Evolutionary conservation across 345 rosid genomes (phyloP).

Genomic region (Sisymbrium irio): DNA sequence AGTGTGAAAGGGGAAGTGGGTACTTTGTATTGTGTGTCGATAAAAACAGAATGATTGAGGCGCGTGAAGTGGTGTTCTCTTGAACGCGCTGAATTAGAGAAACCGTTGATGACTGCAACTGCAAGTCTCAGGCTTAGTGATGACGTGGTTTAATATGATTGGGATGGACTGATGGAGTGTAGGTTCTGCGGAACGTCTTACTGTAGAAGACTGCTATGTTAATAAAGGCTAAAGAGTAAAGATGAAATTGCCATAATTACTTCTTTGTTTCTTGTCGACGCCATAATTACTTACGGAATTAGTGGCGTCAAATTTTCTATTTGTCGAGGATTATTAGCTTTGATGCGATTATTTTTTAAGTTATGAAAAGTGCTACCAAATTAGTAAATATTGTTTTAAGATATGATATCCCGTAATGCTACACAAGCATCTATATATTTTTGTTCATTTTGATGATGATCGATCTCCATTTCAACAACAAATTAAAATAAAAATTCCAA

Average conservation of each 20-base stretch:
- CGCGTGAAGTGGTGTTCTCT: conserved; percentile 8
- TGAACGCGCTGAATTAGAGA: background rate
- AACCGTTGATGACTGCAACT: conserved; percentile 2
- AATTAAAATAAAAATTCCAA: too few relatives aligned
- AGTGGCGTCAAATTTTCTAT: background rate
- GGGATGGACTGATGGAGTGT: background rate
- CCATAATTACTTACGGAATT: background rate
- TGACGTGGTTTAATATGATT: background rate
- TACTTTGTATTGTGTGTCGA: background rate
- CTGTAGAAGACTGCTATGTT: background rate
- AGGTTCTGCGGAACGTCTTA: background rate
- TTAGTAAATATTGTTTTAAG: too few relatives aligned
- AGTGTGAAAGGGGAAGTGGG: background rate
- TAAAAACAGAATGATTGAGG: conserved; percentile 24
- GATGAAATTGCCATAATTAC: background rate
- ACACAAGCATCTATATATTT: too few relatives aligned
- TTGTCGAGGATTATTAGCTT: too few relatives aligned
- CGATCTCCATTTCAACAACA: too few relatives aligned
- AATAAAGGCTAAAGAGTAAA: background rate
- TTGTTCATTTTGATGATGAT: too few relatives aligned
- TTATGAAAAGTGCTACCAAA: too few relatives aligned
- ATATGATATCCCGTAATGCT: too few relatives aligned
- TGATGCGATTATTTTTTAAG: too few relatives aligned
- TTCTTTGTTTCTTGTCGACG: background rate
- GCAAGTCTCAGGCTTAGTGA: background rate